phyloP scores from a whole-genome alignment of 495 filamentous ascomycete genomes.

The Peziza echinospora region DNA sequence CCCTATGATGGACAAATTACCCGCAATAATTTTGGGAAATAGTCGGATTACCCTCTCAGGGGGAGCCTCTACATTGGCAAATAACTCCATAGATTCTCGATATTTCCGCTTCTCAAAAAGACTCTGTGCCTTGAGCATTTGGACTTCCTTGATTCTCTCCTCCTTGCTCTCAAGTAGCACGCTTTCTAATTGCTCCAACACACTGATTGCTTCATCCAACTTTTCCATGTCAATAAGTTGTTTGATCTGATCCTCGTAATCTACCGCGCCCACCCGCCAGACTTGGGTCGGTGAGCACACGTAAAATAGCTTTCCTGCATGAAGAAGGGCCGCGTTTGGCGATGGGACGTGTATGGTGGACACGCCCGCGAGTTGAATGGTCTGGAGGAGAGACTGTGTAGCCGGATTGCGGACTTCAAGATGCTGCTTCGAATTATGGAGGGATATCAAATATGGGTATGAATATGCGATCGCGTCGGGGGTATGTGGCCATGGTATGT shows the following conservation, averaged over 20 bases:
- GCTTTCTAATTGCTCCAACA: constrained; percentile 77
- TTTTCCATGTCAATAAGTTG: constrained; percentile 53
- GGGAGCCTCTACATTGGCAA: constrained; percentile 63
- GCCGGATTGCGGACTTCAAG: constrained; percentile 86
- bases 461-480: constrained; percentile 85
- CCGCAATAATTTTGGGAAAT: constrained; percentile 67
- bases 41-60: constrained; percentile 72
- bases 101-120: constrained; percentile 70
- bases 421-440: constrained; percentile 66
- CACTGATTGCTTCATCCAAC: constrained; percentile 80
- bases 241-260: constrained; percentile 81
- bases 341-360: constrained; percentile 78
- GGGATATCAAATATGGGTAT: constrained; percentile 69
- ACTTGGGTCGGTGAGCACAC: constrained; percentile 71
- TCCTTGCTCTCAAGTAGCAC: constrained; percentile 62
- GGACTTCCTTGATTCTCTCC: constrained; percentile 55
- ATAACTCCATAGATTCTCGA: constrained; percentile 71
- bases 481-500: constrained; percentile 74
- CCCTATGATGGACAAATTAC: constrained; percentile 41
- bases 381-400: constrained; percentile 69
- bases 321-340: constrained; percentile 73
- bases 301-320: constrained; percentile 85
- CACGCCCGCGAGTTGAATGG: constrained; percentile 56
- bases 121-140: constrained; percentile 71
- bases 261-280: constrained; percentile 87